Conservation (phyloP, 257 asterid genomes). For the Thymus mandschuricus region DNA sequence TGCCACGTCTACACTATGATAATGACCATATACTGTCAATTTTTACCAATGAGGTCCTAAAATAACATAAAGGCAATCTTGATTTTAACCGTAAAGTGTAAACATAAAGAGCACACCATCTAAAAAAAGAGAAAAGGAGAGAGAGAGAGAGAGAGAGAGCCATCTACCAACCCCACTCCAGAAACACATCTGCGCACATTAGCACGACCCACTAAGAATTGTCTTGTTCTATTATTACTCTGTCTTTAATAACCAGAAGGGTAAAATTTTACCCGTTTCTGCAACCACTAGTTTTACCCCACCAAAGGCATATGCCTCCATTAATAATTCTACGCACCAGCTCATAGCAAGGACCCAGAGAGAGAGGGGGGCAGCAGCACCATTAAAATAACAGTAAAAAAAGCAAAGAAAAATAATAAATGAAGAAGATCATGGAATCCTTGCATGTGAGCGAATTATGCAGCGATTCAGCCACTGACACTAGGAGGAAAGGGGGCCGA, state of each 20-base stretch:
- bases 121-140: background rate
- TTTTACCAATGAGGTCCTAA: constrained; percentile 21
- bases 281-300: constrained; percentile 17
- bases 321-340: constrained; percentile 43
- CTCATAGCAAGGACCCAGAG: constrained; percentile 44
- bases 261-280: constrained; percentile 2
- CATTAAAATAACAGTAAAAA: constrained; percentile 9
- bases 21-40: background rate
- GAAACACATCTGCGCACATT: constrained; percentile 38
- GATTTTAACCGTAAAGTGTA: background rate
- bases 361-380: background rate
- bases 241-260: constrained; percentile 12
- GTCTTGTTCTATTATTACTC: constrained; percentile 8
- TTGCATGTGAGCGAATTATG: constrained; percentile 44
- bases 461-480: constrained; percentile 36
- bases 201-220: constrained; percentile 39
- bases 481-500: constrained; percentile 8
- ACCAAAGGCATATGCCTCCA: constrained; percentile 20
- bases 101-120: background rate
- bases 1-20: background rate
- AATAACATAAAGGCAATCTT: constrained; percentile 7
- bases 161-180: constrained; percentile 32
- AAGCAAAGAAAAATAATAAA: background rate
- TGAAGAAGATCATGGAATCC: constrained; percentile 41
- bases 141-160: background rate